phyloP scores from a whole-genome alignment of 2,329 filamentous ascomycete genomes.

The Epichloe sibirici region DNA sequence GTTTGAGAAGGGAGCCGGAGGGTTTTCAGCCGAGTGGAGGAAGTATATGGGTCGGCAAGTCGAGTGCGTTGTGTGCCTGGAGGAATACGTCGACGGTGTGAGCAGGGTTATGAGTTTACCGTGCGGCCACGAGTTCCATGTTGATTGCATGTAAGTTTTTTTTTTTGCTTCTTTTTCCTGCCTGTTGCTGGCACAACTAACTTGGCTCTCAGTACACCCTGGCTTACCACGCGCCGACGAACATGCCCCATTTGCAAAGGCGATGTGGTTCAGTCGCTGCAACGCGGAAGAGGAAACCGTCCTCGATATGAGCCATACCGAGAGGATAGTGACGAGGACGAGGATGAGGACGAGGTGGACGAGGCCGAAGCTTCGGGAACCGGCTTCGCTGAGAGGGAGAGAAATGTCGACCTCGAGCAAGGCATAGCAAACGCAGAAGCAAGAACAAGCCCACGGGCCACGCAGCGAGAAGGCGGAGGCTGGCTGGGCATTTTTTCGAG shows the following conservation, averaged over 20 bases:
- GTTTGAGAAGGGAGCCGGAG: conserved; percentile 35
- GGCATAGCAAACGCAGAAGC: conserved; percentile 19
- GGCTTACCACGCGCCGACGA: conserved; percentile 85
- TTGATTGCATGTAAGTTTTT: conserved; percentile 84
- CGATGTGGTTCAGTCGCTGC: conserved; percentile 69
- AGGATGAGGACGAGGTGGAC: conserved; percentile 22
- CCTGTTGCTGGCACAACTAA: neutral
- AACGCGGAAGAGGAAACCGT: conserved; percentile 37
- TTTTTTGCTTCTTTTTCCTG: no score
- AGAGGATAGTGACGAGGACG: conserved; percentile 38
- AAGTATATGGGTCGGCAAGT: conserved; percentile 58
- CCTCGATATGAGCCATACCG: conserved; percentile 42
- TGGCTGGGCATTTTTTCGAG: conserved; percentile 28
- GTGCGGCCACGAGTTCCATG: conserved; percentile 96
- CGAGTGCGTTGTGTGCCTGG: conserved; percentile 92
- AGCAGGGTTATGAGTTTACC: conserved; percentile 94
- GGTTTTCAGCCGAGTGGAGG: conserved; percentile 42
- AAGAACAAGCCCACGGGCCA: conserved; percentile 8
- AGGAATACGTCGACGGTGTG: conserved; percentile 91
- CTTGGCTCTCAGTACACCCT: conserved; percentile 59
- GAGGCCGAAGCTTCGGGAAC: conserved; percentile 22
- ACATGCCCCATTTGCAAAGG: conserved; percentile 99
- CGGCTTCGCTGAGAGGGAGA: conserved; percentile 17
- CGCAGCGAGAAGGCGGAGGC: conserved; percentile 17
- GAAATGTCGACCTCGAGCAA: conserved; percentile 31